Evolutionary conservation across 352 stramenopile genomes (phyloP).

Genomic region (Phytopythium oedochilum): DNA sequence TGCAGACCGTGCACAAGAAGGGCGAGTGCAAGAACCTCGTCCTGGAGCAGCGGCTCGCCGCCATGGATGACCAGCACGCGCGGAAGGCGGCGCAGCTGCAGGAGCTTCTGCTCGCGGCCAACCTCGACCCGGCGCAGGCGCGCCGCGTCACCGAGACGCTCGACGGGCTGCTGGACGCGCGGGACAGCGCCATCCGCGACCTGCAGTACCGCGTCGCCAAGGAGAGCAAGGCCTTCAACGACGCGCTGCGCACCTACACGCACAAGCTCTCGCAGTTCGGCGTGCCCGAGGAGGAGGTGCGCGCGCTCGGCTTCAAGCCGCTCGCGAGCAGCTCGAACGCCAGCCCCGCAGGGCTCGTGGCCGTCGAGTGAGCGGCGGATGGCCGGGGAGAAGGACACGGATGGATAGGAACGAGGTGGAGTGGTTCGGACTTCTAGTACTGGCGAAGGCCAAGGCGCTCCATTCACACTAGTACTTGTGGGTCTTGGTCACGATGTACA

Average conservation of each 20-base stretch:
- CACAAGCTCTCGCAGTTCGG: constrained; percentile 64
- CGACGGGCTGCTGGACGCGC: constrained; percentile 51
- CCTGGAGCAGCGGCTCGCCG: constrained; percentile 76
- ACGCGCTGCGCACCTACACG: constrained; percentile 66
- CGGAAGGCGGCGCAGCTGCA: constrained; percentile 70
- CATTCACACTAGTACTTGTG: constrained; percentile 84
- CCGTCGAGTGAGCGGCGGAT: constrained; percentile 34
- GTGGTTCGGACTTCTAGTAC: too few relatives aligned
- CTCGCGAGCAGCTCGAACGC: constrained; percentile 50
- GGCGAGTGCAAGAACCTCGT: constrained; percentile 90
- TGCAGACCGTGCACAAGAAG: constrained; percentile 88
- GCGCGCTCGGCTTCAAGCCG: constrained; percentile 53
- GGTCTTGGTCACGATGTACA: constrained; percentile 96
- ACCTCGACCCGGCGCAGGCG: constrained; percentile 70
- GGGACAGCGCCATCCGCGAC: constrained; percentile 51
- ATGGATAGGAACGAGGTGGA: too few relatives aligned
- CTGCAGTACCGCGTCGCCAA: constrained; percentile 69
- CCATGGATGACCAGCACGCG: constrained; percentile 69
- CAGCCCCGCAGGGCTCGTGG: constrained; percentile 69
- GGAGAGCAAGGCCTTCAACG: constrained; percentile 76
- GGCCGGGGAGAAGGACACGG: too few relatives aligned
- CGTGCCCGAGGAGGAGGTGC: constrained; percentile 72
- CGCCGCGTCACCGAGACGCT: constrained; percentile 64
- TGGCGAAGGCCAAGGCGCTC: too few relatives aligned
- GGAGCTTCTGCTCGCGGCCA: constrained; percentile 64